Percentiles rank a stretch among this genome's conserved stretches.
Conservation (phyloP, 495 filamentous ascomycete genomes). For the Trichoderma reesei region DNA sequence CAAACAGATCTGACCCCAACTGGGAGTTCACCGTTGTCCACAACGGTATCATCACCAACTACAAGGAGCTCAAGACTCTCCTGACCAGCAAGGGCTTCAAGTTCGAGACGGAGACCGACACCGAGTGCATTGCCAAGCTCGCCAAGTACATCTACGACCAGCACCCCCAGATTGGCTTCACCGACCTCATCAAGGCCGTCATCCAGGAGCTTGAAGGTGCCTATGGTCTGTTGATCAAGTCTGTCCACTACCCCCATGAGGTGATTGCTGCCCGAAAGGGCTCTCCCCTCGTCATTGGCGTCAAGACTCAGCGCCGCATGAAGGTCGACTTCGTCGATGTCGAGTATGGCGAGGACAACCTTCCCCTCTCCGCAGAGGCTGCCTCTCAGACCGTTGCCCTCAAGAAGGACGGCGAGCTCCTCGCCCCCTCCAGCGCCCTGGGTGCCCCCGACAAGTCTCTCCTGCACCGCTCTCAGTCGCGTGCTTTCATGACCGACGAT, state of each 20-base stretch:
- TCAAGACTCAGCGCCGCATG: slow-evolving; percentile 94
- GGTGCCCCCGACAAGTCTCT: slow-evolving; percentile 93
- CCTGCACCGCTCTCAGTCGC: slow-evolving; percentile 93
- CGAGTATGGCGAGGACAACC: slow-evolving; percentile 78
- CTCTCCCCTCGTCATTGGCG: slow-evolving; percentile 91
- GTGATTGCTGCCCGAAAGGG: slow-evolving; percentile 96
- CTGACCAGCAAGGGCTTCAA: slow-evolving; percentile 90
- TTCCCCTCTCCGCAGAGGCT: slow-evolving; percentile 79
- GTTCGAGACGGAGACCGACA: slow-evolving; percentile 98
- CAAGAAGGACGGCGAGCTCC: slow-evolving; percentile 62
- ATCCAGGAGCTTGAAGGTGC: slow-evolving; percentile 97
- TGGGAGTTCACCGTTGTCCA: slow-evolving; percentile 97
- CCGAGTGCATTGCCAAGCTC: slow-evolving; percentile 97
- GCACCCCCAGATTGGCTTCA: slow-evolving; percentile 91
- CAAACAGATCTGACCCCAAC: slow-evolving; percentile 55
- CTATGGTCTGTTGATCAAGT: slow-evolving; percentile 93
- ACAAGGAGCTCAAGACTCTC: slow-evolving; percentile 95
- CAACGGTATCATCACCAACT: slow-evolving; percentile 99
- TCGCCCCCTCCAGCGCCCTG: slow-evolving; percentile 52
- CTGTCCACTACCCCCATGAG: slow-evolving; percentile 96
- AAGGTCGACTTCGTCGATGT: slow-evolving; percentile 99
- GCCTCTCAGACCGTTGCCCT: slow-evolving; percentile 94
- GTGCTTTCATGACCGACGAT: slow-evolving; percentile 96
- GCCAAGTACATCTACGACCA: slow-evolving; percentile 97
- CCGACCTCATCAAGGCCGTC: slow-evolving; percentile 88